Base-by-base conservation (phyloP, 2,329 filamentous ascomycete genomes). In the Hypoxylon sp. region DNA sequence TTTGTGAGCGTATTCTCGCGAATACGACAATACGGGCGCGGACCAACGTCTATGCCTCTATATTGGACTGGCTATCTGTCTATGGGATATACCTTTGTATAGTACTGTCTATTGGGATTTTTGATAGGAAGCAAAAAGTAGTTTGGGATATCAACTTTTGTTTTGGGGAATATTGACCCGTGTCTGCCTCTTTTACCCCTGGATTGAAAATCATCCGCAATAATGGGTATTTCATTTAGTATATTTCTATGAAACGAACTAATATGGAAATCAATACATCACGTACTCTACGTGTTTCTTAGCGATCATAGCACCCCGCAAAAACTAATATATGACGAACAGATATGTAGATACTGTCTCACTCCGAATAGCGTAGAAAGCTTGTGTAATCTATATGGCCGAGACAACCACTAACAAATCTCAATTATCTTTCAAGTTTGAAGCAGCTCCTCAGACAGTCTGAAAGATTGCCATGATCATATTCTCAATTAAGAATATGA, bases 361-460 rank as follows among this genome's bases (percentile, higher is more conserved):
- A 64, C 43, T 43, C 56, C 21, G 7, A 38, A 59, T 52, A 23
- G 59, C 51, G 45, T 62, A 45, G 25, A 58, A 49, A 56, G 56
- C 38, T 52, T 49, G 49, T 63, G 63, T 55, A 14, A 48, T 55
- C 46, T 70, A 68, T 71, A 70, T 67, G 67, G 61, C 72, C 68
- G 72, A 75, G 73, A 74, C 71, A 73, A 6, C 30, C 32, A 68
- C 68, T 51, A 52, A 45, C 41, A 30, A 68, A 51, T 30, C 48
- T 51, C 52, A 38, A 60, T 56, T 59, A 46, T 43, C 34, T 36
- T 53, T 28, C 32, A 14, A 60, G 55, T 55, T 67, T 21, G 19
- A 19, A 55, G 17, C 13, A 34, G 19, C n/a, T 56, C 30, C 34
- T 55, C 41, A 38, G 14, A 53, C 38, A 50, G 19, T 55, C 30